Conservation (phyloP, 2,329 filamentous ascomycete genomes). For the Alternaria tenuissima region DNA sequence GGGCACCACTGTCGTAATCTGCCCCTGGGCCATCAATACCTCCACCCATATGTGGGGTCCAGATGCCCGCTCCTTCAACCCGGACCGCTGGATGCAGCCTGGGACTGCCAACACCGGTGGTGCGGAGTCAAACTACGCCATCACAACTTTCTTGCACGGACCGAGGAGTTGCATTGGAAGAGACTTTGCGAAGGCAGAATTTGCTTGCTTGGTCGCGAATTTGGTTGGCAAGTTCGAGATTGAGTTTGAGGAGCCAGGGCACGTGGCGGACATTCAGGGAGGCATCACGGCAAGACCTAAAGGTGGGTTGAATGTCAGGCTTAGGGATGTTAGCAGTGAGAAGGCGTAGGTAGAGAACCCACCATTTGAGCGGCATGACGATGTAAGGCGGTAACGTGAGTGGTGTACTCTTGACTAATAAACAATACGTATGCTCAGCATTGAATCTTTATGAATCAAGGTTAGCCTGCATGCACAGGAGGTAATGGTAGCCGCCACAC, state of each 20-base stretch:
- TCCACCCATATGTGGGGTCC: slow-evolving; percentile 75
- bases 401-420: not conserved
- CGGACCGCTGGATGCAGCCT: slow-evolving; percentile 64
- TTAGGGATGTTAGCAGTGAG: slow-evolving; percentile 55
- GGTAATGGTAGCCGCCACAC: not conserved
- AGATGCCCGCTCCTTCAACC: slow-evolving; percentile 78
- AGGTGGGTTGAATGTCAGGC: slow-evolving; percentile 73
- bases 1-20: slow-evolving; percentile 73
- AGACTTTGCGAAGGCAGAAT: slow-evolving; percentile 82
- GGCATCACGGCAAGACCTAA: slow-evolving; percentile 76
- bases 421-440: not conserved
- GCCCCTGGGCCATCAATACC: slow-evolving; percentile 73
- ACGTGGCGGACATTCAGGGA: slow-evolving; percentile 71
- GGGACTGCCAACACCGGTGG: slow-evolving; percentile 70
- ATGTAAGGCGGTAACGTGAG: not conserved
- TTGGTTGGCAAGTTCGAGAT: slow-evolving; percentile 79
- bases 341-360: not conserved
- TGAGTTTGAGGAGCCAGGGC: slow-evolving; percentile 66
- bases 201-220: slow-evolving; percentile 80
- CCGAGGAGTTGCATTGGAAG: slow-evolving; percentile 86
- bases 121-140: slow-evolving; percentile 77
- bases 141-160: slow-evolving; percentile 85
- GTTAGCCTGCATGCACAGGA: not conserved
- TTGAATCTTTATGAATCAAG: not conserved
- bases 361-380: not conserved